Conservation (phyloP, 345 rosid genomes). For the Iberis pinnata region DNA sequence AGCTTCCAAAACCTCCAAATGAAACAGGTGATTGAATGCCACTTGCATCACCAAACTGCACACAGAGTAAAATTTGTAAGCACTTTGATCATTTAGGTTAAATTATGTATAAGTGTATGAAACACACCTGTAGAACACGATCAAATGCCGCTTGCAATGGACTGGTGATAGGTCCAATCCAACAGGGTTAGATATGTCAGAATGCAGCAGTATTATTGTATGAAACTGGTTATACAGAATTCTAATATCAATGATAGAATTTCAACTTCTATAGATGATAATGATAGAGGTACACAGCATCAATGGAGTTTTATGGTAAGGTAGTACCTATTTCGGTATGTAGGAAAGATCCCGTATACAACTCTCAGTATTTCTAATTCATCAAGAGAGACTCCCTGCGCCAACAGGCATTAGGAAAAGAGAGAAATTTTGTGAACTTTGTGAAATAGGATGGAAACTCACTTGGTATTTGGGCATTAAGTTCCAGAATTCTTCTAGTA, state of each 20-base stretch:
- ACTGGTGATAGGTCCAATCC: constrained; percentile 42
- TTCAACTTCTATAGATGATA: background rate
- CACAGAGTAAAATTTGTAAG: constrained; percentile 15
- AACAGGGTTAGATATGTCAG: constrained; percentile 36
- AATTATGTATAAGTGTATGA: constrained; percentile 4
- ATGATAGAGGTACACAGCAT: background rate
- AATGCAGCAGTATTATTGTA: constrained; percentile 26
- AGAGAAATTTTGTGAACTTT: background rate
- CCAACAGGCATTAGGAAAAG: constrained; percentile 5
- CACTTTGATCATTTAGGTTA: background rate
- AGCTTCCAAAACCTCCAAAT: constrained; percentile 97
- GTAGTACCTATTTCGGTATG: constrained; percentile 66
- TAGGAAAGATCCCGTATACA: constrained; percentile 89
- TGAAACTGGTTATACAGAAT: too few species aligned
- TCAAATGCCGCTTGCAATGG: constrained; percentile 84
- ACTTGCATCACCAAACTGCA: constrained; percentile 97
- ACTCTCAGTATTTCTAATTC: constrained; percentile 71
- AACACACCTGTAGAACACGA: constrained; percentile 78
- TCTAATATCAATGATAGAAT: constrained; percentile 9
- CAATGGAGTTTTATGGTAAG: constrained; percentile 7
- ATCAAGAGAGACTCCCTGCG: constrained; percentile 68
- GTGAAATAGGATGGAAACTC: constrained; percentile 13
- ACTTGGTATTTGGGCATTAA: constrained; percentile 94
- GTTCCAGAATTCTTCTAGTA: constrained; percentile 83
- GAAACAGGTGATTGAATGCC: constrained; percentile 98